Conservation (phyloP, 2,329 filamentous ascomycete genomes). For the Fusarium buharicum region DNA sequence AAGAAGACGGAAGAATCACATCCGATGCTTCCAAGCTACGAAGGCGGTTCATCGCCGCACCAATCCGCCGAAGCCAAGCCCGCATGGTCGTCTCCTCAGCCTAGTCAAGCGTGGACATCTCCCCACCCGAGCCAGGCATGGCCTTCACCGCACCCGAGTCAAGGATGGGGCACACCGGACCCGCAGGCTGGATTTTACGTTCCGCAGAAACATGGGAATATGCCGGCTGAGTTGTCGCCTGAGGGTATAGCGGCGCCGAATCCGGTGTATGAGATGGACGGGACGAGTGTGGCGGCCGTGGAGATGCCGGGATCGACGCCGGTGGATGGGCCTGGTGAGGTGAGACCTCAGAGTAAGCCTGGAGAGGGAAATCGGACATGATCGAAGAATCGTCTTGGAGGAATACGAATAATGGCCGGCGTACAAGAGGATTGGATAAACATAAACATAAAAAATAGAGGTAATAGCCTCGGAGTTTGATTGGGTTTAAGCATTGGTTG, state of each 20-base stretch:
- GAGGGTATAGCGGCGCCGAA: conserved; percentile 6
- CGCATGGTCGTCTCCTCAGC: conserved; percentile 17
- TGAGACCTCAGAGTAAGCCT: neutral
- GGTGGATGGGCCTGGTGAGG: neutral
- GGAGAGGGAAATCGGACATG: neutral
- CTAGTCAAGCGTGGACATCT: neutral
- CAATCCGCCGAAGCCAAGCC: conserved; percentile 40
- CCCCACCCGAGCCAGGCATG: too few species aligned
- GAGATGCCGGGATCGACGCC: conserved; percentile 31
- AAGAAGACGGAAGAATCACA: conserved; percentile 45
- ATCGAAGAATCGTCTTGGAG: neutral
- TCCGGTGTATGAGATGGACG: conserved; percentile 43
- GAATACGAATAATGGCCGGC: too few species aligned
- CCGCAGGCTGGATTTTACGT: conserved; percentile 15
- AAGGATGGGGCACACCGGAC: conserved; percentile 16
- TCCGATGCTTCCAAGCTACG: conserved; percentile 47
- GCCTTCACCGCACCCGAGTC: neutral
- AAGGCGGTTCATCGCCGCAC: conserved; percentile 32
- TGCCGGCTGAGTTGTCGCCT: conserved; percentile 27
- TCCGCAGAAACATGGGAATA: conserved; percentile 5
- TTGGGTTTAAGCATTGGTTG: conserved; percentile 1
- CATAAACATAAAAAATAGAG: neutral
- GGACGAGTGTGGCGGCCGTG: conserved; percentile 11
- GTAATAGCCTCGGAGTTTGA: neutral
- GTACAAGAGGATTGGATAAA: neutral